Percentiles rank a stretch among this genome's conserved stretches.
Evolutionary conservation across 2,329 filamentous ascomycete species (phyloP).

Genomic region (Sporothrix phasma): DNA sequence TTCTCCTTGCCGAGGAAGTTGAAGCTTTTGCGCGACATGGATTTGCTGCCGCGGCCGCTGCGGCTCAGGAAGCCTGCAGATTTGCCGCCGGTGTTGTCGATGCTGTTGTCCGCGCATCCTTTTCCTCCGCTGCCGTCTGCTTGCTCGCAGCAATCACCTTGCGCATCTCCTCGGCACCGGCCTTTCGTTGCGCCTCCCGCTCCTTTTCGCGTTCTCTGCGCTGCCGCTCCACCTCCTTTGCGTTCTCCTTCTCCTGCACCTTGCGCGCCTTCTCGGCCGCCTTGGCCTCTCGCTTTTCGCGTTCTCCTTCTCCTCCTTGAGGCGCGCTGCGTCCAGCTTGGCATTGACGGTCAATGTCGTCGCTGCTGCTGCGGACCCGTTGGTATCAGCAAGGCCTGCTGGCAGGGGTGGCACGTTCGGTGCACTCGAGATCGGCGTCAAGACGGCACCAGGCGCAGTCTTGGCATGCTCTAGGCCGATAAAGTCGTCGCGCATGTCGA

Average conservation of each 20-base stretch:
- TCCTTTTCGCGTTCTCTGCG: constrained; percentile 32
- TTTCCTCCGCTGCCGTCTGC: constrained; percentile 46
- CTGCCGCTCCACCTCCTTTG: constrained; percentile 35
- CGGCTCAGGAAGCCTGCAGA: constrained; percentile 46
- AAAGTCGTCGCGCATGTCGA: constrained; percentile 42
- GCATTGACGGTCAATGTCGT: constrained; percentile 19
- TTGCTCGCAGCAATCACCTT: constrained; percentile 58
- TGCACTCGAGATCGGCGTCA: constrained; percentile 19
- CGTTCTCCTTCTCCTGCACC: constrained; percentile 36
- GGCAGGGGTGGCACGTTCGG: constrained; percentile 24
- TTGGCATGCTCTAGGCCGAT: constrained; percentile 54
- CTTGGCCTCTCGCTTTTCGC: constrained; percentile 59
- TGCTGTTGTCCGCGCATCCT: constrained; percentile 34
- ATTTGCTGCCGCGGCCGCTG: constrained; percentile 64
- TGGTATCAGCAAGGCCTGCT: constrained; percentile 26
- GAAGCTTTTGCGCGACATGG: constrained; percentile 67
- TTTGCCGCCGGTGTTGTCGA: constrained; percentile 9
- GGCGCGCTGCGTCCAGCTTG: constrained; percentile 18
- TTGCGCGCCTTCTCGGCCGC: constrained; percentile 41
- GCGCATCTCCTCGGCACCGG: constrained; percentile 53
- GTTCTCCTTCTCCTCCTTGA: constrained; percentile 53
- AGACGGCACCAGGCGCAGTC: constrained; percentile 44
- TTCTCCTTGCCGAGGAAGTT: constrained; percentile 49
- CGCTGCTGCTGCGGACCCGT: constrained; percentile 16
- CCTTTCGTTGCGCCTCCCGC: constrained; percentile 30